Base-by-base conservation (phyloP, 768 basidiomycete genomes). In the Coprinopsis marcescibilis region DNA sequence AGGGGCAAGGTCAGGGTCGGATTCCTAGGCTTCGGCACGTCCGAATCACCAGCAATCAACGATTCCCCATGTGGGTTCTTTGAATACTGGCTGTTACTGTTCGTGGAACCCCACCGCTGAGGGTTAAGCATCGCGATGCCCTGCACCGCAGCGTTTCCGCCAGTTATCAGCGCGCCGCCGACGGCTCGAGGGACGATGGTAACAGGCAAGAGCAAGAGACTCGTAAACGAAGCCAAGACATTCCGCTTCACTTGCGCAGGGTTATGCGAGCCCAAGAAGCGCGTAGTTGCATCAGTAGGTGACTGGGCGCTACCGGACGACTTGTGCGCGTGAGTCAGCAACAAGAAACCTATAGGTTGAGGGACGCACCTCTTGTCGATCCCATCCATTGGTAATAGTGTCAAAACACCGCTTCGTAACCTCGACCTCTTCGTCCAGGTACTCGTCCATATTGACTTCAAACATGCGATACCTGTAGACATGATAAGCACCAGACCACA, bases 401-500 rank as follows among this genome's bases (percentile, higher is more conserved):
- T 89, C 87, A 46, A 96, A 79, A 0, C 75, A 68, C 3, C 72
- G 74, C 57, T 91, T 91, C 41, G 90, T 73, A 49, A 75, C 77
- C 48, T 96, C 94, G 4, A 85, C 76, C 62, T 99, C 95, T 59
- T 97, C 92, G 50, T 92, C 87, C 2, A 98, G 82, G 57, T 98
- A 98, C 58, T 97, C 94, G 59, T 96, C 94, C 90, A 98, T 96
- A 61, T 94, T 88, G 8, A 77, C 71, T 63, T 98, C 94, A 55
- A 97, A 98, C 91, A 97, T 96, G 37, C 76, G 78, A 62, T 90
- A 95, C 11, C 92, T 94, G 45, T 47, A 39, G 11, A 35, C 8
- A 3, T 40, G 13, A 24, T 7, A 34, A 30, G 21, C 21, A 40
- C 11, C 11, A 15, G 4, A 7, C 17, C 5, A 23, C 7, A 8